Conservation (phyloP, 2,329 filamentous ascomycete genomes). For the Paecilomyces formosus region DNA sequence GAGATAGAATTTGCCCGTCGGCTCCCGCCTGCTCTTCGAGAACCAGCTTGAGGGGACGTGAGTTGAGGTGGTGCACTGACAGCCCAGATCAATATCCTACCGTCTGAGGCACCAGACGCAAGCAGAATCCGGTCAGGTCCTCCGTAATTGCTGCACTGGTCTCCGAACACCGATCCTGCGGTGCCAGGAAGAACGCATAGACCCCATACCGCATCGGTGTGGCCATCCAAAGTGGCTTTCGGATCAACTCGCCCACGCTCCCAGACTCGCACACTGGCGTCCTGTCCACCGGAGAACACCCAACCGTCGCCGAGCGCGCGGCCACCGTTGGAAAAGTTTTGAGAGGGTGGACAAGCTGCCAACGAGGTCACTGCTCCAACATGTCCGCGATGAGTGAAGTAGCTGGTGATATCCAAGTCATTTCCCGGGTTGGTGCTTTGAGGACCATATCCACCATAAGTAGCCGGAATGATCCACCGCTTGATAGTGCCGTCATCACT, state of each 20-base stretch:
- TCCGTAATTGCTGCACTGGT: slow-evolving; percentile 63
- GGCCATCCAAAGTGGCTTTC: slow-evolving; percentile 87
- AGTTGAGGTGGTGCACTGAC: slow-evolving; percentile 84
- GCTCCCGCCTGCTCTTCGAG: slow-evolving; percentile 65
- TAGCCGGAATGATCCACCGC: slow-evolving; percentile 85
- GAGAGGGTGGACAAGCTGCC: slow-evolving; percentile 77
- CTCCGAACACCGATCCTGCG: slow-evolving; percentile 70
- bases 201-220: slow-evolving; percentile 93
- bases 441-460: slow-evolving; percentile 57
- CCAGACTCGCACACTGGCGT: slow-evolving; percentile 90
- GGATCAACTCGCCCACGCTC: slow-evolving; percentile 90
- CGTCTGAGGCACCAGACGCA: slow-evolving; percentile 87
- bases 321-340: slow-evolving; percentile 82
- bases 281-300: slow-evolving; percentile 97
- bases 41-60: slow-evolving; percentile 69
- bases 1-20: slow-evolving; percentile 88
- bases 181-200: slow-evolving; percentile 86
- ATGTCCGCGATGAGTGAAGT: slow-evolving; percentile 93
- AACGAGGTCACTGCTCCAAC: slow-evolving; percentile 82
- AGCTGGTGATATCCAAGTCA: slow-evolving; percentile 84
- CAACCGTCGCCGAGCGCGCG: slow-evolving; percentile 87
- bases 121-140: slow-evolving; percentile 78
- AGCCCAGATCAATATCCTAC: slow-evolving; percentile 87
- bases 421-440: slow-evolving; percentile 52
- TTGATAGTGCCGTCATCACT: slow-evolving; percentile 96